Evolutionary conservation across 2,329 filamentous ascomycete species (phyloP), one percentile per base, ranked within the genome.

Genomic region (Trichoderma semiorbis): DNA sequence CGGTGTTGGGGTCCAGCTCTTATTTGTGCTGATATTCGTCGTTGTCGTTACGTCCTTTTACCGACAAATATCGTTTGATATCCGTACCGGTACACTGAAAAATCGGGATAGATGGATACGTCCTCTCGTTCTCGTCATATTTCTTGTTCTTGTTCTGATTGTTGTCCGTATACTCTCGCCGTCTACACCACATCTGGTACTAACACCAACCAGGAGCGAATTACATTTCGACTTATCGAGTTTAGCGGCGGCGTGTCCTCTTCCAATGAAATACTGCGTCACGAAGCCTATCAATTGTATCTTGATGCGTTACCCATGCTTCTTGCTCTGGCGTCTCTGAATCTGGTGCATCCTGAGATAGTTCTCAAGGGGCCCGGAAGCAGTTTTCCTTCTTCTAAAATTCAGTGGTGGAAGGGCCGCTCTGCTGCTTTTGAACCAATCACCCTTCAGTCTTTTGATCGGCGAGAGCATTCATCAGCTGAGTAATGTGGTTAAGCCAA

Each of bases 171-270:
- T 24, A 69, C 26, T 30, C 21, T 26, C n/a, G 14, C 32, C 32
- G 7, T 39, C 11, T 39, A 14, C 32, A 62, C 32, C 12, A 10
- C 12, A 26, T 12, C 32, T 26, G 2, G 21, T 62, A 63, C 26
- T 63, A 12, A 62, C 18, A 11, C 34, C 16, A 26, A 58, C 55
- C 26, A 87, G 83, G 77, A 85, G 32, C 86, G 89, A 39, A 90
- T 91, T 77, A 84, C 89, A 74, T 92, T 86, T 79, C 87, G 89
- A 34, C 81, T 92, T 2, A 78, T 83, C 67, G 88, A 91, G 77
- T 91, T 87, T 75, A 81, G 83, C 0, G 80, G 81, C 5, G 86
- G 86, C 12, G 75, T 85, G 24, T 78, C 79, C 53, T 62, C 58
- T 5, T 62, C 32, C 21, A 62, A 62, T 11, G 11, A 39, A 36